phyloP scores from a whole-genome alignment of 2,329 filamentous ascomycete species.

The Leptographium procerum region DNA sequence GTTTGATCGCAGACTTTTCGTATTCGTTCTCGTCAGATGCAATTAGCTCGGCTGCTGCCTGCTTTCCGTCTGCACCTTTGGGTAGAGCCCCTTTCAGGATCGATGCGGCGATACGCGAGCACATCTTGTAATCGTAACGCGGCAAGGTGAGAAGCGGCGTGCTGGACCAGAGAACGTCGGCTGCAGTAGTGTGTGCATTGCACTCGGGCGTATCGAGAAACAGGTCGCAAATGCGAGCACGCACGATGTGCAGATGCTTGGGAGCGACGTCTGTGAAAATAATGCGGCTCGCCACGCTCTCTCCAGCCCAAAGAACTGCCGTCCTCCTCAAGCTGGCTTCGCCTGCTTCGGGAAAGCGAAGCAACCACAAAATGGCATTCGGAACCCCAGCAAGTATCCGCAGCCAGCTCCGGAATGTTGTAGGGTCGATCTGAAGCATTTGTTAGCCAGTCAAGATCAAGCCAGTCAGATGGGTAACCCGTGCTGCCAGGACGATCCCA shows the following conservation, averaged over 20 bases:
- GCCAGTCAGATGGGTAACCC: neutral
- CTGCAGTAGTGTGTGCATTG: constrained; percentile 95
- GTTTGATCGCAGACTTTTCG: constrained; percentile 60
- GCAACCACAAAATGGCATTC: constrained; percentile 84
- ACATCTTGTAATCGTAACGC: constrained; percentile 97
- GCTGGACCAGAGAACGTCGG: constrained; percentile 91
- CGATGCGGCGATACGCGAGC: constrained; percentile 91
- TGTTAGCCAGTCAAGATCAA: neutral
- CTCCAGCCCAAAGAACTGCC: constrained; percentile 71
- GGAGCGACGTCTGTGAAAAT: constrained; percentile 95
- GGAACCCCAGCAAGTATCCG: constrained; percentile 78
- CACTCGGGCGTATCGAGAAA: constrained; percentile 97
- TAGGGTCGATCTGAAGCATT: constrained; percentile 80
- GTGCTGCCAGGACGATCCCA: constrained; percentile 27
- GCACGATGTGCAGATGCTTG: constrained; percentile 85
- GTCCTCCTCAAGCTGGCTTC: constrained; percentile 76
- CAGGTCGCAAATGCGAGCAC: constrained; percentile 82
- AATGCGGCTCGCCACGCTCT: constrained; percentile 74
- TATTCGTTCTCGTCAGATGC: constrained; percentile 71
- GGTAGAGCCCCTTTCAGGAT: constrained; percentile 86
- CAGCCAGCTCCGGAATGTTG: constrained; percentile 90
- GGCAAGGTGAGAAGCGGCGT: constrained; percentile 85
- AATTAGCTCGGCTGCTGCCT: constrained; percentile 64
- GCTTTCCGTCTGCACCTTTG: constrained; percentile 51
- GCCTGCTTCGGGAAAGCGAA: constrained; percentile 91